Percentiles rank a stretch among this genome's conserved stretches.
Conservation (phyloP, 768 basidiomycete genomes). For the Harrya chromipes region DNA sequence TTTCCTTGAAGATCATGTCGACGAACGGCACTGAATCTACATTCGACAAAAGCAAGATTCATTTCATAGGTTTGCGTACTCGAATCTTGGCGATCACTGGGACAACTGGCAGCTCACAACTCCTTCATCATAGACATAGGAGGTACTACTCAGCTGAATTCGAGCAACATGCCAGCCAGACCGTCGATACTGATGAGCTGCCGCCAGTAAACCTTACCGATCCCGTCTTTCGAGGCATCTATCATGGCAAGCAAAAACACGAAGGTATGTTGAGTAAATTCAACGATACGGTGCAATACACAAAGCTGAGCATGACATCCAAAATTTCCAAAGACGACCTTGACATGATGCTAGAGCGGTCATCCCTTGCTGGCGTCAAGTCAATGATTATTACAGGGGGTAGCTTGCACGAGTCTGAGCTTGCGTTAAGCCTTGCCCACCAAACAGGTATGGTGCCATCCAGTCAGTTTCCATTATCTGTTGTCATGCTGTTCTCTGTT, state of each 20-base stretch:
- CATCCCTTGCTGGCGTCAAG: constrained; percentile 56
- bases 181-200: background rate
- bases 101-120: background rate
- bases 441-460: constrained; percentile 41
- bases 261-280: constrained; percentile 34
- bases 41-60: constrained; percentile 11
- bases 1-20: constrained; percentile 5
- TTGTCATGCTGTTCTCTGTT: background rate
- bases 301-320: background rate
- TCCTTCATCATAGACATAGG: constrained; percentile 34
- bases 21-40: background rate
- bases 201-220: constrained; percentile 52
- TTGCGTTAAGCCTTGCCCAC: constrained; percentile 59
- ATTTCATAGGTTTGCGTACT: constrained; percentile 35
- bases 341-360: constrained; percentile 51
- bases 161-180: background rate
- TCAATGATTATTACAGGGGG: constrained; percentile 78
- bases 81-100: background rate
- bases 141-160: constrained; percentile 25
- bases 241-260: constrained; percentile 50
- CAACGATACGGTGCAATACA: background rate
- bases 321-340: constrained; percentile 52
- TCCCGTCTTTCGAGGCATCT: constrained; percentile 51
- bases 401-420: constrained; percentile 58
- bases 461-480: background rate